Evolutionary conservation across 2,329 filamentous ascomycete species (phyloP), one percentile per base, ranked within the genome.

Genomic region (Nigrospora sphaerica): DNA sequence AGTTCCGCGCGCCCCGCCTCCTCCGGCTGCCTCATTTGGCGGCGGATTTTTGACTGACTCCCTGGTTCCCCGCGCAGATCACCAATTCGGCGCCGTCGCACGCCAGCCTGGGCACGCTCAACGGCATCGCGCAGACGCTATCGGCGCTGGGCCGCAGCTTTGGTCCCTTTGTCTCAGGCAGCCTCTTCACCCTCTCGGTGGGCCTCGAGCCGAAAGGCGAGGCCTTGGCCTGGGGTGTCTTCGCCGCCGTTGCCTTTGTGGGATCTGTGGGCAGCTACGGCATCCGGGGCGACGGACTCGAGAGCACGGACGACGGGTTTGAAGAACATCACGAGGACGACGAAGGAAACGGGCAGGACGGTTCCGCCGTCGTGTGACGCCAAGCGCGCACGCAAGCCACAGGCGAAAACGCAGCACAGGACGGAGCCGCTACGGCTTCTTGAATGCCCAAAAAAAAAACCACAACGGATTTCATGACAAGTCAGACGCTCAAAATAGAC

Each of bases 61-160:
- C 5, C 23, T 35, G 28, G 23, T 28, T 28, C 23, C 23, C 10
- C 23, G 5, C n/a, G 13, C 52, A 92, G 87, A 91, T 98, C 54
- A 97, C 90, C 34, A 98, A 98, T 58, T 95, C 88, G 1, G 88
- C 90, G 0, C 88, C 90, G 0, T 89, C 91, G 9, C 80, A 92
- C 63, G 83, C 86, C 6, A 90, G 88, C 1, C 77, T 98, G 0
- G 93, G 93, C 3, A 90, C 88, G 0, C 75, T 98, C 23, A 96
- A 98, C 59, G 93, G 93, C 11, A 78, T 97, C 32, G 93, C 93
- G 0, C 93, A 98, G 65, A 95, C 90, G 0, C 80, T 98, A 0
- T 95, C 89, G 0, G 93, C 93, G 0, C 88, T 88, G 0, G 93
- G 93, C 10, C 83, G 93, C 49, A 90, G 91, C 38, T 78, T 89